Percentiles rank a stretch among this genome's conserved stretches.
Conservation (phyloP, 2,329 filamentous ascomycete genomes). For the Penicillium thymicola region DNA sequence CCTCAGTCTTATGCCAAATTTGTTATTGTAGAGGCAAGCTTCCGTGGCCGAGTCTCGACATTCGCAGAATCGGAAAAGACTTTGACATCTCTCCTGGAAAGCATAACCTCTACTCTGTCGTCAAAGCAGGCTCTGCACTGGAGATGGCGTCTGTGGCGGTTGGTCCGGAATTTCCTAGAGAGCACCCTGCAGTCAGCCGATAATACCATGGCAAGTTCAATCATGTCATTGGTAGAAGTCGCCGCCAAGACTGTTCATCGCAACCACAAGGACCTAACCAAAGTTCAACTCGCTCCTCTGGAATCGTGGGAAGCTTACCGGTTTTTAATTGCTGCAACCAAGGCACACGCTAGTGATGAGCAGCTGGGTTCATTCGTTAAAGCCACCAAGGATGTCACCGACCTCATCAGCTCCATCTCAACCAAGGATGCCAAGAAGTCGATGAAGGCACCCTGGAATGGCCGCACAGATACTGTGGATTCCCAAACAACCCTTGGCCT, state of each 20-base stretch:
- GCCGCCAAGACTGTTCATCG: slow-evolving; percentile 31
- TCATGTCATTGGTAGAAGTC: slow-evolving; percentile 25
- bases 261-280: slow-evolving; percentile 27
- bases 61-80: slow-evolving; percentile 24
- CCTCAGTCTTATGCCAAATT: slow-evolving; percentile 35
- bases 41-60: slow-evolving; percentile 26
- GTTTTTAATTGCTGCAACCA: slow-evolving; percentile 30
- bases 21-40: slow-evolving; percentile 36
- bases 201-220: slow-evolving; percentile 18
- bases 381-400: slow-evolving; percentile 25
- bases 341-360: slow-evolving; percentile 18
- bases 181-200: slow-evolving; percentile 26
- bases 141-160: slow-evolving; percentile 43
- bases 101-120: slow-evolving; percentile 28
- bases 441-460: slow-evolving; percentile 36
- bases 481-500: slow-evolving; percentile 31
- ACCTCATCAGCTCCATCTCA: slow-evolving; percentile 25
- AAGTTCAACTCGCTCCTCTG: slow-evolving; percentile 26
- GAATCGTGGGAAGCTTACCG: slow-evolving; percentile 40
- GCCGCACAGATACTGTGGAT: slow-evolving; percentile 35
- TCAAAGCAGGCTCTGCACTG: slow-evolving; percentile 34
- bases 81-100: slow-evolving; percentile 27
- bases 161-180: slow-evolving; percentile 34
- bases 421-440: slow-evolving; percentile 25
- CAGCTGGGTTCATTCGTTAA: slow-evolving; percentile 25